These are phyloP conservation scores for Amylostereum chailletii DNA, from an alignment of 1,284 basidiomycete genomes.

Conservation along the genomic window DNA sequence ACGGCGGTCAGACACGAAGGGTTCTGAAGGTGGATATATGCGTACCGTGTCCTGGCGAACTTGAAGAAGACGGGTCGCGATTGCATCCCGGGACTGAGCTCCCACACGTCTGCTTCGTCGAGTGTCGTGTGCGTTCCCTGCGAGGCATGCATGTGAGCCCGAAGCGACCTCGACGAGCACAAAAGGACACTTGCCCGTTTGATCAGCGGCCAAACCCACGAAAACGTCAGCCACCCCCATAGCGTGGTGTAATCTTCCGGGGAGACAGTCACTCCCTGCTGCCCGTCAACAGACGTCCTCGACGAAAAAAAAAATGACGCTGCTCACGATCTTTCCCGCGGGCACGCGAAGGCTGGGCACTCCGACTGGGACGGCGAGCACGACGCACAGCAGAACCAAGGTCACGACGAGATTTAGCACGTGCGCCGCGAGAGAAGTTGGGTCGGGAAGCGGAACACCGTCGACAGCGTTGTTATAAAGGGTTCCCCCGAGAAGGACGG, in stretches of 20 bases:
- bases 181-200: conserved; percentile 24
- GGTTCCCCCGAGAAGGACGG: conserved; percentile 38
- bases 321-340: conserved; percentile 41
- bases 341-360: conserved; percentile 42
- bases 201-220: conserved; percentile 70
- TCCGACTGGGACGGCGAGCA: conserved; percentile 49
- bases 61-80: conserved; percentile 59
- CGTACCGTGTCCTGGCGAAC: conserved; percentile 31
- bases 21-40: background rate
- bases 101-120: conserved; percentile 65
- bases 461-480: conserved; percentile 36
- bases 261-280: conserved; percentile 42
- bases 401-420: conserved; percentile 35
- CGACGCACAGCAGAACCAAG: conserved; percentile 29
- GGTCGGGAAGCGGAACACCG: conserved; percentile 27
- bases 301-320: background rate
- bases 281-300: background rate
- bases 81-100: conserved; percentile 60
- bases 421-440: conserved; percentile 22
- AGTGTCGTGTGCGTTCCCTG: conserved; percentile 55
- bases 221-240: conserved; percentile 73
- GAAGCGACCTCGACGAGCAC: background rate
- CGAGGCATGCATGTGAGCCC: background rate
- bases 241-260: conserved; percentile 75
- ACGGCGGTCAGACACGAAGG: background rate